These are phyloP conservation scores for Stephanodiscus triporus DNA, from an alignment of 108 stramenopile species.

Conservation along the genomic window DNA sequence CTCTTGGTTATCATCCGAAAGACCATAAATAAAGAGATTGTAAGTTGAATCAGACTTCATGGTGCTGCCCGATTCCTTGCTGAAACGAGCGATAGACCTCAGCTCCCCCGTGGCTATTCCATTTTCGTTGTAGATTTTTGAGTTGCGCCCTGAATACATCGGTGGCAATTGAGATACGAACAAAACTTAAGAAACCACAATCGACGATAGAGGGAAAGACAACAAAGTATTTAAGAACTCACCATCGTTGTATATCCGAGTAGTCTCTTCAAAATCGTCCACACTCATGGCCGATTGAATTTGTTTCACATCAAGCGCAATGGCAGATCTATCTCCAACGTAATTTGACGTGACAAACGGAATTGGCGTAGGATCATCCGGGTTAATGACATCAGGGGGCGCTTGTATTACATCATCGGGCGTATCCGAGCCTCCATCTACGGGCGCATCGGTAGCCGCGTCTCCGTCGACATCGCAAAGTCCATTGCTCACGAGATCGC, in stretches of 20 bases:
- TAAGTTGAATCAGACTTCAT: slow-evolving; percentile 75
- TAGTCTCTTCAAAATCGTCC: slow-evolving; percentile 53
- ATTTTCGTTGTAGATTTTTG: slow-evolving; percentile 61
- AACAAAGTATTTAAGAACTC: neutral
- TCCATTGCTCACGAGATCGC: slow-evolving; percentile 19
- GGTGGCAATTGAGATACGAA: neutral
- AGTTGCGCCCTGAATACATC: slow-evolving; percentile 44
- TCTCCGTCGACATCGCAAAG: slow-evolving; percentile 13
- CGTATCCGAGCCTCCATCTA: neutral
- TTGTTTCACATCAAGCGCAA: slow-evolving; percentile 68
- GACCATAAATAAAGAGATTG: slow-evolving; percentile 65
- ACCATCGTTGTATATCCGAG: slow-evolving; percentile 62
- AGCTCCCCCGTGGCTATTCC: slow-evolving; percentile 54
- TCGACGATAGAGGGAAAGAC: neutral
- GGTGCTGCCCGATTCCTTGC: slow-evolving; percentile 42
- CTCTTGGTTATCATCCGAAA: slow-evolving; percentile 59
- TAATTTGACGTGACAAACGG: slow-evolving; percentile 80
- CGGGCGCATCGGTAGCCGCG: neutral
- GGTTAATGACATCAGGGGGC: slow-evolving; percentile 50
- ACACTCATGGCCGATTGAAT: slow-evolving; percentile 60
- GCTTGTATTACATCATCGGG: slow-evolving; percentile 8
- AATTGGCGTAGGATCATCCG: slow-evolving; percentile 50
- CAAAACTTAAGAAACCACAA: neutral
- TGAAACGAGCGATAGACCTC: slow-evolving; percentile 62
- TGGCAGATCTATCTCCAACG: slow-evolving; percentile 72